These are phyloP conservation scores for Talaromyces sp. DNA, from an alignment of 2,329 filamentous ascomycete species.

Conservation along the genomic window DNA sequence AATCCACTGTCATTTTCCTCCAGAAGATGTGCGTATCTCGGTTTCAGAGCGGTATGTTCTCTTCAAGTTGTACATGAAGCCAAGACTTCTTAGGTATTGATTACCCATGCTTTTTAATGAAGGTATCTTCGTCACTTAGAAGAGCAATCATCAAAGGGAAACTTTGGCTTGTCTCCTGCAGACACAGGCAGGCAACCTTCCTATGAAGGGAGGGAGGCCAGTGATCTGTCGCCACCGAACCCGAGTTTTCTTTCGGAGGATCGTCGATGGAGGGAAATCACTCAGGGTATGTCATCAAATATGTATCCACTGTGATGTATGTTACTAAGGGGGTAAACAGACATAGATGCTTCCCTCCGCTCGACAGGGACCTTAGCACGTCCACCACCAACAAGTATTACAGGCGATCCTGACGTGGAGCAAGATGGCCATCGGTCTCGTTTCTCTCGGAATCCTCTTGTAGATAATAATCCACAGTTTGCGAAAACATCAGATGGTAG, in stretches of 20 bases:
- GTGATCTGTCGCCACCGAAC: constrained; percentile 2
- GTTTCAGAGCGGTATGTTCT: constrained; percentile 26
- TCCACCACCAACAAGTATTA: not conserved
- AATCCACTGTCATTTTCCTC: constrained; percentile 24
- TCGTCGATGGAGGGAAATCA: constrained; percentile 5
- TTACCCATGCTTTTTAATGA: no score
- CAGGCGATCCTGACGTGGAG: constrained; percentile 7
- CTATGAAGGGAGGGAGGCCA: constrained; percentile 3
- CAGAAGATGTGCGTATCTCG: constrained; percentile 25
- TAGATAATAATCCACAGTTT: constrained; percentile 37
- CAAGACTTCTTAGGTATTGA: not conserved
- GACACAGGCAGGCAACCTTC: not conserved
- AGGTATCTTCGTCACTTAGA: constrained; percentile 26
- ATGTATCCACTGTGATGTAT: not conserved
- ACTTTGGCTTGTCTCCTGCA: not conserved
- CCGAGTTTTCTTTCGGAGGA: constrained; percentile 7
- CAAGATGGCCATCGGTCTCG: constrained; percentile 18
- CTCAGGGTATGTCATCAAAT: not conserved
- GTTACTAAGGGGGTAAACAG: not conserved
- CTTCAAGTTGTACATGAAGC: no score
- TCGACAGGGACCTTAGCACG: constrained; percentile 1
- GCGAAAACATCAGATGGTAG: constrained; percentile 32
- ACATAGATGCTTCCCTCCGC: not conserved
- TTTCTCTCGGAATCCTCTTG: constrained; percentile 32
- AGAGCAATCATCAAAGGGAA: constrained; percentile 15